These are phyloP conservation scores for Streptanthus diversifolius DNA, from an alignment of 345 rosid genomes.

Conservation along the genomic window DNA sequence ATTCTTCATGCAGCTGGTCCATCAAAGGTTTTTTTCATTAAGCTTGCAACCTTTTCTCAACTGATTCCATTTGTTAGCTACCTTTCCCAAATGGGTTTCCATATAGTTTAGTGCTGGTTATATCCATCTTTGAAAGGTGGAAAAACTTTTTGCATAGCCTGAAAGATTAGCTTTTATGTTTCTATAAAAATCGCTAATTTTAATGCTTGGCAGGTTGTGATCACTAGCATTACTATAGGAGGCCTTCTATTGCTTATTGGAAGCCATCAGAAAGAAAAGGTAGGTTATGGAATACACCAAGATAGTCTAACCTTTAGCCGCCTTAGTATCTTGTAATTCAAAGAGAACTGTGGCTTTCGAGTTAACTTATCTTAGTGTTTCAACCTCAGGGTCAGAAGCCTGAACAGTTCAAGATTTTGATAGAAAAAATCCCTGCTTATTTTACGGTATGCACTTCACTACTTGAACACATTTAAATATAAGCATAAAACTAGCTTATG, in stretches of 20 bases:
- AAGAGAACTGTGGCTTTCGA: not conserved
- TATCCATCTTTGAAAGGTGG: not conserved
- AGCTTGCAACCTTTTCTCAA: not conserved
- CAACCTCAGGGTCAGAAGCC: slow-evolving; percentile 61
- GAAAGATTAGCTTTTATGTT: not conserved
- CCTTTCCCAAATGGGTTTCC: not conserved
- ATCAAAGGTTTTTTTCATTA: slow-evolving; percentile 55
- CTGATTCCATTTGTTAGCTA: not conserved
- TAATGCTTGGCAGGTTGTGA: slow-evolving; percentile 68
- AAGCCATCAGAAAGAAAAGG: slow-evolving; percentile 91
- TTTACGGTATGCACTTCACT: slow-evolving; percentile 62
- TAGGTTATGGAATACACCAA: slow-evolving; percentile 14
- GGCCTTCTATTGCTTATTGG: slow-evolving; percentile 84
- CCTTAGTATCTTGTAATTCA: not conserved
- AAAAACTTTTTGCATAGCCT: not conserved
- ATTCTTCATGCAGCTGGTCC: slow-evolving; percentile 94
- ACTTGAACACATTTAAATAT: not conserved
- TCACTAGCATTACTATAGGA: slow-evolving; percentile 81
- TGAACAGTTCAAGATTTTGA: slow-evolving; percentile 82
- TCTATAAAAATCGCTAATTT: not conserved
- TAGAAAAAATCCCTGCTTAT: slow-evolving; percentile 89
- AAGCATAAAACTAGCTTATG: not conserved
- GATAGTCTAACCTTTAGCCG: not conserved
- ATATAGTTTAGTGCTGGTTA: not conserved
- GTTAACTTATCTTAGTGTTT: slow-evolving; percentile 6